A percentile compares a stretch with the other conserved stretches of the same genome.
phyloP scores from a whole-genome alignment of 345 rosid genomes.

The Crucihimalaya himalaica region DNA sequence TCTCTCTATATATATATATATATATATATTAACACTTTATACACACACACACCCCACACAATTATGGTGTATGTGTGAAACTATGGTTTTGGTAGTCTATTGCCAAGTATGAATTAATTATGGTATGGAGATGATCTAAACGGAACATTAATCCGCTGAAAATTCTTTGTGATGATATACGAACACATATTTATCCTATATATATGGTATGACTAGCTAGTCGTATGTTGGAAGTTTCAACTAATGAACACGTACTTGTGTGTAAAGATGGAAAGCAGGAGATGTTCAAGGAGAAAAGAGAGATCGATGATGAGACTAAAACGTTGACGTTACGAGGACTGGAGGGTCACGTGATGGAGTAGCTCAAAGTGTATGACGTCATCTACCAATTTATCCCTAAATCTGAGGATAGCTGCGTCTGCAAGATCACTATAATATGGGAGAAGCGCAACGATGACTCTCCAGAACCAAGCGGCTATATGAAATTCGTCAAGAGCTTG shows the following conservation, averaged over 20 bases:
- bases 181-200: neutral
- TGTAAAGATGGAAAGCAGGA: constrained; percentile 36
- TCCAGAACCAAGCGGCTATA: constrained; percentile 36
- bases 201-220: neutral
- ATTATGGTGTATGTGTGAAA: no score
- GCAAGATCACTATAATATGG: constrained; percentile 37
- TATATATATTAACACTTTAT: no score
- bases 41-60: no score
- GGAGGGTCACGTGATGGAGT: constrained; percentile 38
- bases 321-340: constrained; percentile 32
- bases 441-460: constrained; percentile 38
- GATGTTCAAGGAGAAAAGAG: constrained; percentile 33
- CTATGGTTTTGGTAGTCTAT: neutral
- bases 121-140: neutral
- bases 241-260: neutral
- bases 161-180: neutral
- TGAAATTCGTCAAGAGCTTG: constrained; percentile 36
- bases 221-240: neutral
- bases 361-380: constrained; percentile 31
- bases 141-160: neutral
- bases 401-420: constrained; percentile 23
- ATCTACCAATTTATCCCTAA: constrained; percentile 33
- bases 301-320: constrained; percentile 28
- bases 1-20: neutral
- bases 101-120: neutral